Evolutionary conservation across 75 land plant genomes (phyloP), one percentile per base, ranked within the genome.

Genomic region (Isoetes taiwanensis): DNA sequence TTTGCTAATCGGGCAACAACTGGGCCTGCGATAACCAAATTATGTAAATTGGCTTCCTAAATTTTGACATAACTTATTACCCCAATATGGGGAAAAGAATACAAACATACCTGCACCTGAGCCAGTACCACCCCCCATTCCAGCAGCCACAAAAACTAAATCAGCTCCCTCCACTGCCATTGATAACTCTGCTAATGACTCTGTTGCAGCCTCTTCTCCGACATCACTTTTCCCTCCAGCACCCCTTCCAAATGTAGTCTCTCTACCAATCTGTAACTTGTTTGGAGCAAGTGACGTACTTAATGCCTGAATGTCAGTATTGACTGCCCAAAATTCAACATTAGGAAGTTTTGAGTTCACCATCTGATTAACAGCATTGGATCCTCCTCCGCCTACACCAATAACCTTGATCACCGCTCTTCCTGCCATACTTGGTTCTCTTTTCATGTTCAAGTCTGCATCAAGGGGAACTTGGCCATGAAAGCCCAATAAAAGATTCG

Each of bases 281-380:
- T 46, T 46, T 6, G 50, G 50, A 19, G 50, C 50, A 4, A 46
- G 16, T 16, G 12, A 46, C 5, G 21, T 16, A 6, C 16, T 5
- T n/a, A 46, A 46, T 6, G 50, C 50, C 16, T 46, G 50, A 46
- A 23, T 3, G 25, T 46, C 50, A 6, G 50, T 46, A n/a, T 46
- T 46, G 6, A 46, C 50, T 6, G 50, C 50, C 50, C 50, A 46
- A 46, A 46, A 46, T 23, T 46, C 50, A 6, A 46, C 50, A n/a
- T 66, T 66, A 25, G 62, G 32, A 16, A 66, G 69, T 28, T 40
- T 46, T 17, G 69, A 43, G 9, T 54, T 59, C 52, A 66, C 65
- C 69, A 66, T 66, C 46, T 66, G 61, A 34, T 59, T 61, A 20
- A 66, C 69, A 16, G 69, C 69, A 50, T 66, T 66, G 30, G 64